A percentile compares a stretch with the other conserved stretches of the same genome.
These are phyloP conservation scores for Thermochaetoides dissita DNA, from an alignment of 2,329 filamentous ascomycete species.

Conservation along the genomic window DNA sequence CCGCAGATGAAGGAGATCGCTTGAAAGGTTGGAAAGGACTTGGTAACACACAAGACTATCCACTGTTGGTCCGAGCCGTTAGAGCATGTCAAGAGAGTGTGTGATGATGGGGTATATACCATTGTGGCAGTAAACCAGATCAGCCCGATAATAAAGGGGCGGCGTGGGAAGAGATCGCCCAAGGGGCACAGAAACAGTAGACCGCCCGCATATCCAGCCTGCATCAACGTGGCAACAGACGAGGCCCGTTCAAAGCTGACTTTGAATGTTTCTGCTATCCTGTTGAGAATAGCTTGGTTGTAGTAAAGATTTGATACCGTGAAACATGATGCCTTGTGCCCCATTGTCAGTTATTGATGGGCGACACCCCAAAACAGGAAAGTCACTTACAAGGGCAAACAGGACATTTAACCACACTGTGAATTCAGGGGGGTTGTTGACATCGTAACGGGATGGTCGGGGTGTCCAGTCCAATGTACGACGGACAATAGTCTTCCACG, in stretches of 20 bases:
- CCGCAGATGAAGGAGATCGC: slow-evolving; percentile 59
- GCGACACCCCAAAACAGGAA: neutral
- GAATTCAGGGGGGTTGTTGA: slow-evolving; percentile 51
- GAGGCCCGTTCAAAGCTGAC: slow-evolving; percentile 56
- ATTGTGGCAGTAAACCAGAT: slow-evolving; percentile 54
- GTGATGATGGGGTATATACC: slow-evolving; percentile 29
- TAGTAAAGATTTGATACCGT: slow-evolving; percentile 75
- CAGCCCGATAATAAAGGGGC: slow-evolving; percentile 55
- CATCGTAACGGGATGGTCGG: slow-evolving; percentile 53
- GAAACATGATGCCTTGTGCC: slow-evolving; percentile 38
- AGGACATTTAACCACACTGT: slow-evolving; percentile 55
- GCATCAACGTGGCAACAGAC: slow-evolving; percentile 59
- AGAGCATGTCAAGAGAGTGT: neutral
- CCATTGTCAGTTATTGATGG: neutral
- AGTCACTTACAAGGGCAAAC: slow-evolving; percentile 43
- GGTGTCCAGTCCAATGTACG: slow-evolving; percentile 38
- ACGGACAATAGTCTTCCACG: neutral
- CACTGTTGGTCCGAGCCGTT: slow-evolving; percentile 27
- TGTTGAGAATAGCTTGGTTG: slow-evolving; percentile 64
- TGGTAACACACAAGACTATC: slow-evolving; percentile 59
- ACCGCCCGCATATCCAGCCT: slow-evolving; percentile 65
- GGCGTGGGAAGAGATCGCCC: slow-evolving; percentile 53
- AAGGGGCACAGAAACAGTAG: slow-evolving; percentile 62
- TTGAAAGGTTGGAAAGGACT: slow-evolving; percentile 48
- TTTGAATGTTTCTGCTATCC: slow-evolving; percentile 55